A percentile compares a stretch with the other conserved stretches of the same genome.
phyloP scores from a whole-genome alignment of 495 filamentous ascomycete species.

The Xylaria castorea region DNA sequence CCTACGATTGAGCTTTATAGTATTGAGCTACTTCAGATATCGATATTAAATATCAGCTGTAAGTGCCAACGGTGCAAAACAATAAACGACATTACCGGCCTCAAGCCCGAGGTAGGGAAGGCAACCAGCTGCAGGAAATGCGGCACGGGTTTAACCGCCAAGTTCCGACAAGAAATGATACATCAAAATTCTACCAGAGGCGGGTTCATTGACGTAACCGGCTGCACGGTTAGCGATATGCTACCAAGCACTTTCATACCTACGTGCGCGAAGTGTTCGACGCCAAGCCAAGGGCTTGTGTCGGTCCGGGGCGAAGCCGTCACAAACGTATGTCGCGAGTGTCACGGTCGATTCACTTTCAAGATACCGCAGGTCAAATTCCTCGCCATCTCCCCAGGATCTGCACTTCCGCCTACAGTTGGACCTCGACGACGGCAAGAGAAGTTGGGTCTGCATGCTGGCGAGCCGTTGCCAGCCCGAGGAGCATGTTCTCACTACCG shows the following conservation, averaged over 20 bases:
- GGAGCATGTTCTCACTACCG: slow-evolving; percentile 82
- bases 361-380: slow-evolving; percentile 83
- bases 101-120: slow-evolving; percentile 58
- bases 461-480: slow-evolving; percentile 75
- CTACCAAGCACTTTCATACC: slow-evolving; percentile 84
- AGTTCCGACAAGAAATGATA: slow-evolving; percentile 76
- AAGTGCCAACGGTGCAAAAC: slow-evolving; percentile 90
- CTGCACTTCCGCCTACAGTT: slow-evolving; percentile 44
- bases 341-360: slow-evolving; percentile 85
- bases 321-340: slow-evolving; percentile 80
- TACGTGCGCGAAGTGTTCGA: slow-evolving; percentile 82
- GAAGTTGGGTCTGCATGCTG: slow-evolving; percentile 77
- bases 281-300: slow-evolving; percentile 69
- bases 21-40: slow-evolving; percentile 80
- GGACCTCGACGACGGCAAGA: slow-evolving; percentile 68
- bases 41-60: slow-evolving; percentile 70
- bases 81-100: slow-evolving; percentile 69
- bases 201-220: slow-evolving; percentile 82
- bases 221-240: slow-evolving; percentile 80
- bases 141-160: slow-evolving; percentile 68
- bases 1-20: slow-evolving; percentile 81
- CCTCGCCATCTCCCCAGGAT: slow-evolving; percentile 68
- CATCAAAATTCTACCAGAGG: slow-evolving; percentile 78
- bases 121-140: slow-evolving; percentile 76
- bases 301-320: slow-evolving; percentile 76